These are phyloP conservation scores for Diplocarpon mali DNA, from an alignment of 2,329 filamentous ascomycete species.

Conservation along the genomic window DNA sequence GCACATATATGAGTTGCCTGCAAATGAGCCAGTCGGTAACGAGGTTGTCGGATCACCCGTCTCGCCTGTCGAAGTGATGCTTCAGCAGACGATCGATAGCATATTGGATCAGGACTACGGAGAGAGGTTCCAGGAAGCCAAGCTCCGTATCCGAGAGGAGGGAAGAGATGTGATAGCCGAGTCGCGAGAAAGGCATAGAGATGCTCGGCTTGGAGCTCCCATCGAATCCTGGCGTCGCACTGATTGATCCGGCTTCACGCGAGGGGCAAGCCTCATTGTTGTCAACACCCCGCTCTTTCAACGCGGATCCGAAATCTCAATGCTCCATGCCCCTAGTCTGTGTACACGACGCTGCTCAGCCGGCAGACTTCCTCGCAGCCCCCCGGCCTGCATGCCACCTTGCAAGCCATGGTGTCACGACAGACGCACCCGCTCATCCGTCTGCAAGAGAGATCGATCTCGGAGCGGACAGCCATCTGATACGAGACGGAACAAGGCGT, in stretches of 20 bases:
- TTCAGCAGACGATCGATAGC: constrained; percentile 3
- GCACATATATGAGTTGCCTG: constrained; percentile 1
- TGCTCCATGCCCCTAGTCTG: too few relatives aligned
- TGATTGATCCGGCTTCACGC: neutral
- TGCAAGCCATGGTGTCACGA: too few relatives aligned
- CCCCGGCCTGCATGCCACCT: too few relatives aligned
- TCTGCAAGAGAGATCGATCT: too few relatives aligned
- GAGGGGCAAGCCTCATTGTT: too few relatives aligned
- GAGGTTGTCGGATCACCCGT: constrained; percentile 1
- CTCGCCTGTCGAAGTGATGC: constrained; percentile 2
- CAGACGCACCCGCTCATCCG: too few relatives aligned
- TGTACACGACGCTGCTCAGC: too few relatives aligned
- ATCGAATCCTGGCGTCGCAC: neutral
- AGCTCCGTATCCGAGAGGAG: neutral
- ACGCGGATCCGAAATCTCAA: too few relatives aligned
- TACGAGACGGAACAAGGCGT: too few relatives aligned
- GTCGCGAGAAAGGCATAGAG: neutral
- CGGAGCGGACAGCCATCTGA: too few relatives aligned
- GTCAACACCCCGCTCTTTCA: too few relatives aligned
- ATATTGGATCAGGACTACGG: constrained; percentile 2
- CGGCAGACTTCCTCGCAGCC: too few relatives aligned
- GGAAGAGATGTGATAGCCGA: neutral
- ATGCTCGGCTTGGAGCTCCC: neutral
- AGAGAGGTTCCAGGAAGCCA: neutral
- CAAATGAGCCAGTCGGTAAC: neutral